Conservation (phyloP, 1,139 yeast genomes). For the Sporopachydermia cereana region DNA sequence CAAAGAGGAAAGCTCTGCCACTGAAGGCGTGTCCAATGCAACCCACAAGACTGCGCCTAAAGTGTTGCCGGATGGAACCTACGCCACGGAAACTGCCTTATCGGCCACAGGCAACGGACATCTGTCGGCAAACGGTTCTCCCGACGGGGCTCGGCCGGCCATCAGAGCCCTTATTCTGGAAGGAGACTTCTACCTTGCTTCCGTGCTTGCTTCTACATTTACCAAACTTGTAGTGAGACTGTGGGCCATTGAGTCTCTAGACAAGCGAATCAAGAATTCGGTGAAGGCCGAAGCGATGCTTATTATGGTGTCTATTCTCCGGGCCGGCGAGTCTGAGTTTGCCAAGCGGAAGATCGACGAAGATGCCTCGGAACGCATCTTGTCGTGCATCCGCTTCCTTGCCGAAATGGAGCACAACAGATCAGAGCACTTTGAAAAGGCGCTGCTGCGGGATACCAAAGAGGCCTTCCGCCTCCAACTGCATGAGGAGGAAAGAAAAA, state of each 20-base stretch:
- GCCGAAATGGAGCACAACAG: slow-evolving; percentile 44
- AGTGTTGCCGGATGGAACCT: slow-evolving; percentile 94
- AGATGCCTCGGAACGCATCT: slow-evolving; percentile 86
- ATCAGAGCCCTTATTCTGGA: slow-evolving; percentile 69
- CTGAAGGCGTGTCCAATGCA: slow-evolving; percentile 21
- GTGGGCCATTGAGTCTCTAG: slow-evolving; percentile 42
- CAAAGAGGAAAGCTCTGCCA: slow-evolving; percentile 20
- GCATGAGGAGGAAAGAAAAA: slow-evolving; percentile 41
- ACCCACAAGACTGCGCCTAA: slow-evolving; percentile 45
- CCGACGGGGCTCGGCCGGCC: slow-evolving; percentile 44
- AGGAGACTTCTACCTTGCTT: slow-evolving; percentile 87
- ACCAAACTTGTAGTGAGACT: slow-evolving; percentile 81
- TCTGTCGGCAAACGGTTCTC: slow-evolving; percentile 24
- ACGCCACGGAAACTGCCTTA: slow-evolving; percentile 90
- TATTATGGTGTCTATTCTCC: slow-evolving; percentile 79
- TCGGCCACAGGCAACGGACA: slow-evolving; percentile 30
- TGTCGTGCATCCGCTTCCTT: slow-evolving; percentile 69
- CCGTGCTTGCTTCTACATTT: slow-evolving; percentile 79
- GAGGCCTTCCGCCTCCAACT: slow-evolving; percentile 68
- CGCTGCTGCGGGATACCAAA: slow-evolving; percentile 81
- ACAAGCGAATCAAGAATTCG: slow-evolving; percentile 53
- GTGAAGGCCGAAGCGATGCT: slow-evolving; percentile 91
- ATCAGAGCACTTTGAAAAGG: slow-evolving; percentile 42
- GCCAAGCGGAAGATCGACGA: slow-evolving; percentile 80
- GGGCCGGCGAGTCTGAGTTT: slow-evolving; percentile 78